Percentiles rank a stretch among this genome's conserved stretches.
These are phyloP conservation scores for Chalciporus pseudorubinellus DNA, from an alignment of 768 basidiomycete species.

Conservation along the genomic window DNA sequence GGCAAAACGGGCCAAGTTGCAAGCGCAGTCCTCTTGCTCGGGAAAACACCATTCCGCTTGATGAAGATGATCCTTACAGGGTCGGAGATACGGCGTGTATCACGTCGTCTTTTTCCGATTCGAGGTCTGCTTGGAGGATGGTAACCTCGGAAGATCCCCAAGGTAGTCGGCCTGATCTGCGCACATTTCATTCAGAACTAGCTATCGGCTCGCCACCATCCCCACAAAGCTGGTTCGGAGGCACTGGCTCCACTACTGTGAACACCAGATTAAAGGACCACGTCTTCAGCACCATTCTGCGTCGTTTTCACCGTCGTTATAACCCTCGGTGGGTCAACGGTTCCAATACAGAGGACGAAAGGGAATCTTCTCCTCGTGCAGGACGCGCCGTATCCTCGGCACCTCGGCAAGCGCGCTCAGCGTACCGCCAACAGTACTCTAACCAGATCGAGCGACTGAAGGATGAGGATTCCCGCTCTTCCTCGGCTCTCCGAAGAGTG, in stretches of 20 bases:
- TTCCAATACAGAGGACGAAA: constrained; percentile 55
- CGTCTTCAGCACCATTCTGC: constrained; percentile 86
- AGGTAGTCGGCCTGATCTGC: constrained; percentile 30
- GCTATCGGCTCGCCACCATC: constrained; percentile 27
- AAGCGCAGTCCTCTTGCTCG: constrained; percentile 44
- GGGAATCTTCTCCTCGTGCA: constrained; percentile 46
- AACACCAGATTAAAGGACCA: constrained; percentile 95
- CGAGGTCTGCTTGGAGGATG: constrained; percentile 16
- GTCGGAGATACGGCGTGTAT: constrained; percentile 36
- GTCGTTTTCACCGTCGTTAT: constrained; percentile 59
- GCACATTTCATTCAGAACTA: constrained; percentile 43
- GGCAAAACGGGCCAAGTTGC: constrained; percentile 5
- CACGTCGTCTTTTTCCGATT: constrained; percentile 24
- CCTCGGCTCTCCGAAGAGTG: constrained; percentile 52
- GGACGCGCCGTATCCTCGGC: constrained; percentile 21
- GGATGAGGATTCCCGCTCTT: constrained; percentile 36
- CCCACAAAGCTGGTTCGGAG: constrained; percentile 68
- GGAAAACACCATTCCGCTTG: constrained; percentile 36
- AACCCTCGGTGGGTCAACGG: constrained; percentile 34
- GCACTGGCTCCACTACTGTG: constrained; percentile 89
- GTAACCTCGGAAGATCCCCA: constrained; percentile 27
- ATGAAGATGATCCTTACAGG: constrained; percentile 45
- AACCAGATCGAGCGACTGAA: constrained; percentile 39
- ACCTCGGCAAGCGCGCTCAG: constrained; percentile 12
- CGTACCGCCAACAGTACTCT: constrained; percentile 12